These are phyloP conservation scores for Sugiyamaella sp. DNA, from an alignment of 1,139 yeast genomes.

Conservation along the genomic window DNA sequence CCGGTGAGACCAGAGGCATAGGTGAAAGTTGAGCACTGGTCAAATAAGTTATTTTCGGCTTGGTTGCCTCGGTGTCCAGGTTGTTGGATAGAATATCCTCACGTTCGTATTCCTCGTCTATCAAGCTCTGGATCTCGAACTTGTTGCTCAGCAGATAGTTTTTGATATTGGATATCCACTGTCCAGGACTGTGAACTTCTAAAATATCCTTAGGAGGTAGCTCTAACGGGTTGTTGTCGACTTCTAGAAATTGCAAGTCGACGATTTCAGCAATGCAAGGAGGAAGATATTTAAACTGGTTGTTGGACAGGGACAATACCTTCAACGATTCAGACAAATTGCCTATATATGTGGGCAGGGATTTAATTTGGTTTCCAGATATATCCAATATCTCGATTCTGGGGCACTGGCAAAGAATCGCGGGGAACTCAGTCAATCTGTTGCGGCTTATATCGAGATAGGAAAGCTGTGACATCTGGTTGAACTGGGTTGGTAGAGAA, in stretches of 20 bases:
- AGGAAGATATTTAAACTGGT: conserved; percentile 61
- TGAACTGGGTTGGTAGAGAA: conserved; percentile 54
- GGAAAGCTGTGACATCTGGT: conserved; percentile 51
- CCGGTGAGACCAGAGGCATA: conserved; percentile 5
- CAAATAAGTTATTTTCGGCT: background rate
- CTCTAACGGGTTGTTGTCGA: conserved; percentile 67
- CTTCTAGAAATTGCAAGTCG: conserved; percentile 63
- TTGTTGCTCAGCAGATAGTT: conserved; percentile 43
- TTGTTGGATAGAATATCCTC: background rate
- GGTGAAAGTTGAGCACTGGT: conserved; percentile 1
- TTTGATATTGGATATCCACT: conserved; percentile 60
- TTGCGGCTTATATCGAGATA: conserved; percentile 72
- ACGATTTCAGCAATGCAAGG: conserved; percentile 57
- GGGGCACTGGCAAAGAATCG: conserved; percentile 45
- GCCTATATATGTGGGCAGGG: conserved; percentile 49
- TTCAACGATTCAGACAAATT: conserved; percentile 44
- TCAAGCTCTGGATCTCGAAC: conserved; percentile 23
- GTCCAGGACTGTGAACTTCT: conserved; percentile 38
- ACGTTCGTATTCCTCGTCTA: conserved; percentile 14
- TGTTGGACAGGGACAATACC: conserved; percentile 66
- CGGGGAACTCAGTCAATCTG: conserved; percentile 56
- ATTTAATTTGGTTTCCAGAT: conserved; percentile 56
- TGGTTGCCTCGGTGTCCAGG: background rate
- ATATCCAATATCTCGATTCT: conserved; percentile 69
- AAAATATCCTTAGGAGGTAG: conserved; percentile 52